Percentiles rank a stretch among this genome's conserved stretches.
Conservation (phyloP, 441 rosid genomes). For the Viola pubescens region DNA sequence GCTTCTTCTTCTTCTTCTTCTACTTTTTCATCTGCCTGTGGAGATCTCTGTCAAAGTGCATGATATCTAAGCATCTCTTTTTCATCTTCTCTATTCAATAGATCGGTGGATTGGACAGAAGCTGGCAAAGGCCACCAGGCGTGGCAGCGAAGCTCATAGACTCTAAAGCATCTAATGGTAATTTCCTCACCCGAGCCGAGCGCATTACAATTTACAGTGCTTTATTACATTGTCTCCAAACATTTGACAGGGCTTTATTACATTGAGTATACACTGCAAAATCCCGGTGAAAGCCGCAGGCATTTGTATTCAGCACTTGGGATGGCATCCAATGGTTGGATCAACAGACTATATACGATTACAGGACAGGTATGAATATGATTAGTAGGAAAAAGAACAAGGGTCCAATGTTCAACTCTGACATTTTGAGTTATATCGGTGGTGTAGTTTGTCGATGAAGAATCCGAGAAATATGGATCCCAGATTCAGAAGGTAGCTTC, state of each 20-base stretch:
- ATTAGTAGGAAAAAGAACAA: neutral
- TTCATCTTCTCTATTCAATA: constrained; percentile 6
- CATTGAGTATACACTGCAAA: constrained; percentile 83
- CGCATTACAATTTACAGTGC: no score
- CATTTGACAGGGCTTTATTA: constrained; percentile 62
- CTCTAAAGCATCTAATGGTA: constrained; percentile 65
- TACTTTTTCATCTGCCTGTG: no score
- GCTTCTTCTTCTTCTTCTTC: neutral
- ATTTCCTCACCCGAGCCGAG: neutral
- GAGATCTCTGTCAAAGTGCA: no score
- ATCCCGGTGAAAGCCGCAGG: constrained; percentile 68
- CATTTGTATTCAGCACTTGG: constrained; percentile 77
- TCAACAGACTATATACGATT: constrained; percentile 79
- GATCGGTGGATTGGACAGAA: constrained; percentile 90
- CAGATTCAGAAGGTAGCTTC: constrained; percentile 53
- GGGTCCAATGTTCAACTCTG: neutral
- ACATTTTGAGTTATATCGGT: neutral
- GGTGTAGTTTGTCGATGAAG: constrained; percentile 62
- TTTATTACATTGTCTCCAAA: neutral
- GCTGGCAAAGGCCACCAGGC: constrained; percentile 89
- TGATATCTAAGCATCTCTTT: neutral
- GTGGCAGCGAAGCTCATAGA: constrained; percentile 71
- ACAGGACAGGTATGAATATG: constrained; percentile 66
- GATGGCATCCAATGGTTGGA: constrained; percentile 88
- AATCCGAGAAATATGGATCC: constrained; percentile 51